These are phyloP conservation scores for Hypoxylon perforatum DNA, from an alignment of 495 filamentous ascomycete species.

Conservation along the genomic window DNA sequence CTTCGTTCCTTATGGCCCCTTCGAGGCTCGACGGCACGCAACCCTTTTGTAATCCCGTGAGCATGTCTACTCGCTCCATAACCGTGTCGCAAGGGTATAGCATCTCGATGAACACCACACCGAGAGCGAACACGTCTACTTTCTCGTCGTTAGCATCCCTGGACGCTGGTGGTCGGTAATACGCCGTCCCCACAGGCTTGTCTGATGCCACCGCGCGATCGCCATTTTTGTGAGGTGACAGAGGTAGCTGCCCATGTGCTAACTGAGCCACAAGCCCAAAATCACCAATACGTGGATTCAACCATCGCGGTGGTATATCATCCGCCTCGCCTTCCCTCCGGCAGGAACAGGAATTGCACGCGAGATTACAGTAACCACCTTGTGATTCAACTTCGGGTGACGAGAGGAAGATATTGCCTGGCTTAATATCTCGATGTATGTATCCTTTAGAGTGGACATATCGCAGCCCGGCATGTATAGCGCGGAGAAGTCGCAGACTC, in stretches of 20 bases:
- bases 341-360: constrained; percentile 49
- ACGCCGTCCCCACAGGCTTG: constrained; percentile 37
- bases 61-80: constrained; percentile 65
- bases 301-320: constrained; percentile 48
- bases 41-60: constrained; percentile 56
- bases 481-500: constrained; percentile 49
- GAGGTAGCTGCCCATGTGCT: constrained; percentile 47
- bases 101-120: constrained; percentile 65
- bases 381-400: constrained; percentile 31
- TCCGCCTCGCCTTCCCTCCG: neutral
- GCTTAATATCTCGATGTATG: constrained; percentile 98
- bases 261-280: constrained; percentile 67
- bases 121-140: constrained; percentile 65
- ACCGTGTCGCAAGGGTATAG: constrained; percentile 62
- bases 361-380: constrained; percentile 40
- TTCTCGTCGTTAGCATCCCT: constrained; percentile 60
- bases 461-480: constrained; percentile 39
- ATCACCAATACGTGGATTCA: constrained; percentile 65
- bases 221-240: constrained; percentile 9
- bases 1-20: constrained; percentile 36
- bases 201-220: neutral
- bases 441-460: constrained; percentile 90
- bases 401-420: constrained; percentile 97
- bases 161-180: constrained; percentile 41
- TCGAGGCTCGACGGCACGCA: constrained; percentile 23